phyloP scores from a whole-genome alignment of 192 early-diverging fungal genomes.

The Piromyces finnis region DNA sequence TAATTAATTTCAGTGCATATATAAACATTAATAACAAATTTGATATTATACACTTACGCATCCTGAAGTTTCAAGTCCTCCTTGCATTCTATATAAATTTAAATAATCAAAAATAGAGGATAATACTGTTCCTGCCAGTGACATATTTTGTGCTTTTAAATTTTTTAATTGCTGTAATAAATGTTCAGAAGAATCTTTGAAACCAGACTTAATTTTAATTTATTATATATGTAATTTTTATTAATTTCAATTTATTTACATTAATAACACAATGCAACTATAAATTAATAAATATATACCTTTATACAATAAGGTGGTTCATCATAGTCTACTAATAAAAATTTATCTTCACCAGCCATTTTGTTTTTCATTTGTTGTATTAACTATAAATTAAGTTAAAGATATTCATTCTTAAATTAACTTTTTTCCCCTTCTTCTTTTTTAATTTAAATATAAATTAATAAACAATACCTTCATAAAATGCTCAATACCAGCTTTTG shows the following conservation, averaged over 20 bases:
- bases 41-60: conserved; percentile 8
- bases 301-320: conserved; percentile 22
- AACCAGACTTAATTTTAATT: background rate
- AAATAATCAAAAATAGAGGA: conserved; percentile 50
- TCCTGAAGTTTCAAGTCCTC: conserved; percentile 47
- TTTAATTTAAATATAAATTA: too few species aligned
- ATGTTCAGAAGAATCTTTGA: conserved; percentile 6
- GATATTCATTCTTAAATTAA: too few species aligned
- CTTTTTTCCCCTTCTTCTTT: too few species aligned
- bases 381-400: too few species aligned
- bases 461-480: conserved; percentile 49
- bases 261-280: too few species aligned
- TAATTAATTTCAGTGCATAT: too few species aligned
- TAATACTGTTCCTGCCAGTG: conserved; percentile 44
- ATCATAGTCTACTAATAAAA: conserved; percentile 56
- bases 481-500: conserved; percentile 59
- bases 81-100: conserved; percentile 34
- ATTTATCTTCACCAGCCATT: conserved; percentile 30
- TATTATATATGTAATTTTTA: background rate
- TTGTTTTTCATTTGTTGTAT: conserved; percentile 10
- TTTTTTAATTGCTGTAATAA: conserved; percentile 43
- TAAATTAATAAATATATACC: conserved; percentile 11
- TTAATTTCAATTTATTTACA: too few species aligned
- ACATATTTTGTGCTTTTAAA: conserved; percentile 43
- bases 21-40: background rate